phyloP scores from a whole-genome alignment of 108 stramenopile genomes.

The Stephanodiscus minutulus region DNA sequence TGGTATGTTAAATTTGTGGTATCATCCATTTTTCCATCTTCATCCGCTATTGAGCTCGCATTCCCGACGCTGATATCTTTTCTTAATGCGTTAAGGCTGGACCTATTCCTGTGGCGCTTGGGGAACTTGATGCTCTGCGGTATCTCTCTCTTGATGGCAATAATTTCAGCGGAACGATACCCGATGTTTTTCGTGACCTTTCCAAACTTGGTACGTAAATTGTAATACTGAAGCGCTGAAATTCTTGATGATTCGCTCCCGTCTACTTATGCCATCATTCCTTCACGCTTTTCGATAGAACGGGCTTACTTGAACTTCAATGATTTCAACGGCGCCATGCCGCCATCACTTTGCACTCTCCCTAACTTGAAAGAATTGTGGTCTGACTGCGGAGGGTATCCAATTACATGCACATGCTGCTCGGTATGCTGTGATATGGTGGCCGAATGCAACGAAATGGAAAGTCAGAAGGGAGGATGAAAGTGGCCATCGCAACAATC shows the following conservation, averaged over 20 bases:
- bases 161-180: conserved; percentile 40
- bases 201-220: conserved; percentile 26
- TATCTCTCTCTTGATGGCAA: conserved; percentile 48
- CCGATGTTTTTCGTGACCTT: conserved; percentile 34
- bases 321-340: conserved; percentile 44
- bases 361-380: conserved; percentile 42
- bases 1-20: conserved; percentile 12
- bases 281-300: conserved; percentile 7
- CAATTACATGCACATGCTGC: conserved; percentile 49
- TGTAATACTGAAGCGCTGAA: background rate
- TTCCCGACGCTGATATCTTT: conserved; percentile 4
- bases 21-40: background rate
- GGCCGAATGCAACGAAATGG: conserved; percentile 43
- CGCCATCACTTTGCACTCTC: conserved; percentile 37
- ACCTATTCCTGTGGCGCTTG: conserved; percentile 32
- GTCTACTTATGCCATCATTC: background rate
- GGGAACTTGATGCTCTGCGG: conserved; percentile 38
- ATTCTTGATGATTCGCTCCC: background rate
- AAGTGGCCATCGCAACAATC: background rate
- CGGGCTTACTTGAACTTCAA: conserved; percentile 44
- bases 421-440: conserved; percentile 51
- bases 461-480: conserved; percentile 29
- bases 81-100: conserved; percentile 17
- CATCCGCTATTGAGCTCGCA: background rate
- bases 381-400: conserved; percentile 49